A percentile compares a stretch with the other conserved stretches of the same genome.
phyloP scores from a whole-genome alignment of 371 early-diverging fungal genomes.

The Synchytrium microbalum region DNA sequence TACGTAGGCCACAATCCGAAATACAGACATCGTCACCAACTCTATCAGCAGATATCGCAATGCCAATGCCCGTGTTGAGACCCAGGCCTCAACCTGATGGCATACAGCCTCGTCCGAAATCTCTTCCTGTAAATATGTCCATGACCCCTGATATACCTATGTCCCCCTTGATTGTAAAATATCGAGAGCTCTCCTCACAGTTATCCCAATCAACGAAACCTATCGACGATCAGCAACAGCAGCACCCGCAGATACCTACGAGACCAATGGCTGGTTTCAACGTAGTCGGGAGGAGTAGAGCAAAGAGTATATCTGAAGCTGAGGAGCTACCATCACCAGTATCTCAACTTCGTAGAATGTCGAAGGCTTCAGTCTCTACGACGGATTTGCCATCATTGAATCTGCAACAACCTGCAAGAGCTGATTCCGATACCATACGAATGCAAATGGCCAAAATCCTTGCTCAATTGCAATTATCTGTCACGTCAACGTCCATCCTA shows the following conservation, averaged over 20 bases:
- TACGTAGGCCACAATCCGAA: neutral
- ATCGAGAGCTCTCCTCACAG: constrained; percentile 14
- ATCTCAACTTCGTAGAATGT: neutral
- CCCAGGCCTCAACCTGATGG: neutral
- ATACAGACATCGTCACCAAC: neutral
- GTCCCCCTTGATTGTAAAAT: constrained; percentile 12
- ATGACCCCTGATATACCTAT: constrained; percentile 17
- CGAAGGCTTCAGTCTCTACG: neutral
- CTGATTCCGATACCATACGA: constrained; percentile 5
- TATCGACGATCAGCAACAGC: neutral
- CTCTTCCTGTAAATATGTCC: neutral
- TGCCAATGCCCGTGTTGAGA: neutral
- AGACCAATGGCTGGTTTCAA: neutral
- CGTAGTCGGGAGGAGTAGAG: neutral
- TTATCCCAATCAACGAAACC: constrained; percentile 10
- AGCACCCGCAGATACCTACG: neutral
- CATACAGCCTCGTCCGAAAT: neutral
- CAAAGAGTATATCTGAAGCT: neutral
- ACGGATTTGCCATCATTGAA: neutral
- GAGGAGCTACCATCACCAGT: neutral
- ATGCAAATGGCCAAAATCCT: constrained; percentile 15
- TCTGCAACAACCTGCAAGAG: neutral
- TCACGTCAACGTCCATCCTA: constrained; percentile 46
- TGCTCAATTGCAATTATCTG: constrained; percentile 29
- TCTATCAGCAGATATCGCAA: neutral